Evolutionary conservation across 768 basidiomycete genomes (phyloP), one percentile per base, ranked within the genome.

Genomic region (Suillus paluster): DNA sequence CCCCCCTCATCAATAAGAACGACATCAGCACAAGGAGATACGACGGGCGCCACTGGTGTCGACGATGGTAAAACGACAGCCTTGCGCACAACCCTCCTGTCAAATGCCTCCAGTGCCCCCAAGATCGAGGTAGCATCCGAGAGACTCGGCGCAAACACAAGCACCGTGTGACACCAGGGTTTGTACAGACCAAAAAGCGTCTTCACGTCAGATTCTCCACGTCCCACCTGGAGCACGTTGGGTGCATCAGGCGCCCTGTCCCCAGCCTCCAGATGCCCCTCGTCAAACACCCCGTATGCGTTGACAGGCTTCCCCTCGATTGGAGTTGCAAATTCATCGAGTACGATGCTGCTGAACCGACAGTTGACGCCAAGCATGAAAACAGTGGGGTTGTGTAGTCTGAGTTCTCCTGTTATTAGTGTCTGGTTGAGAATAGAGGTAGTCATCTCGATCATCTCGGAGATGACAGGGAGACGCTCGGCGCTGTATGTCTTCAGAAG

Each of bases 311-410:
- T n/a, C n/a, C n/a, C n/a, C n/a, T 34, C 34, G 34, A 34, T 10
- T 12, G 58, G 23, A 0, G 30, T 34, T 4, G 61, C 57, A 61
- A 63, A 34, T n/a, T 68, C 68, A 46, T 86, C 84, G 15, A 82
- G 25, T 1, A 85, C 73, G 23, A 84, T 75, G 0, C 80, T 63
- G 66, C 84, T 85, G 71, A 79, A 78, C 12, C 86, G 77, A 65
- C 82, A 86, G 69, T 86, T 86, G 48, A 86, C 75, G 9, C 82
- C 83, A 38, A 85, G 78, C 69, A 83, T 81, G 21, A 70, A 64
- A 5, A 83, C 59, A 2, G 68, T 66, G n/a, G 68, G 67, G 3
- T 57, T 58, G 34, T 70, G 67, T 17, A 39, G 12, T 4, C 44
- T n/a, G 8, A 34, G 8, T 6, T 10, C 8, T 34, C 34, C 34